Base-by-base conservation (phyloP, 2,329 filamentous ascomycete genomes). In the Trichoderma sp. region DNA sequence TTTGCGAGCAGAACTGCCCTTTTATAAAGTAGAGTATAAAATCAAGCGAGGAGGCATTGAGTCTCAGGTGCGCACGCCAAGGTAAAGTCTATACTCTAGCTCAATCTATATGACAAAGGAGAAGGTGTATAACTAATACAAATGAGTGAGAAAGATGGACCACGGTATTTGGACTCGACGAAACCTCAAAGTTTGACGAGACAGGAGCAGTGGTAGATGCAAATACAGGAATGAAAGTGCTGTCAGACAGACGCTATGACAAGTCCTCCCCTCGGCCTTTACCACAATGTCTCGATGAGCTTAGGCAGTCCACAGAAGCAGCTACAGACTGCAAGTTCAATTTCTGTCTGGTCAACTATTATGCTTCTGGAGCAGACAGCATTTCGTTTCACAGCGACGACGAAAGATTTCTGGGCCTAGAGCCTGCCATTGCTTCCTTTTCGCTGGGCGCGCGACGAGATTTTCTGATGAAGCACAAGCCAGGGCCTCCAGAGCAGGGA, bases 331-430 rank as follows among this genome's bases (percentile, higher is more conserved):
- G 87, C 74, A 84, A 76, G 0, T 95, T 91, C 80, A 95, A 95
- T 76, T 93, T 94, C 76, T 92, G 89, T 70, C 84, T 95, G 1
- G 91, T 95, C 5, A 95, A 95, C 75, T 95, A 95, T 80, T 95
- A 95, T 76, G 89, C 90, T n/a, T 87, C 86, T 4, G 92, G 92
- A 0, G 82, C 87, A 6, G 92, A 95, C 77, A 92, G 90, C 73
- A 95, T 95, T 60, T 87, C 89, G 13, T 95, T 91, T 75, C 92
- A 95, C 78, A 92, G 89, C 60, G 92, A 95, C 73, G 92, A 95
- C 75, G 92, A 95, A 81, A 83, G 87, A 6, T 96, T 95, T 73
- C 84, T 95, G 0, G 92, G 92, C 0, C 72, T 80, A 0, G 81
- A 90, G 21, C 92, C 92, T 0, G 86, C 88, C 10, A 94, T 95